Conservation (phyloP, 1,139 yeast species). For the Kodamaea derodonti region DNA sequence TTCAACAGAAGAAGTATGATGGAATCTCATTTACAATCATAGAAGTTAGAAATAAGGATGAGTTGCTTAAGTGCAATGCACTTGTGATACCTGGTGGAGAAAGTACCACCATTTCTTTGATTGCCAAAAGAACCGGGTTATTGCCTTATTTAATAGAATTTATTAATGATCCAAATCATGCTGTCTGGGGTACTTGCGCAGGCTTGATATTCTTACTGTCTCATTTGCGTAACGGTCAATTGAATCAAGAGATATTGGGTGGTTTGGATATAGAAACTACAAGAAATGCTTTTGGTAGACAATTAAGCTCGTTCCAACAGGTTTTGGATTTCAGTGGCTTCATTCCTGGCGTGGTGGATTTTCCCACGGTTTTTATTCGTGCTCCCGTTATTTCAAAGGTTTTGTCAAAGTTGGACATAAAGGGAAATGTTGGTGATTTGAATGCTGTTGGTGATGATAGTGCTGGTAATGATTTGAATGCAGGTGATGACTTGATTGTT, state of each 20-base stretch:
- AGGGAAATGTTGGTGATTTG: neutral
- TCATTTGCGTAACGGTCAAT: conserved; percentile 51
- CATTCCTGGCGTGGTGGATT: conserved; percentile 37
- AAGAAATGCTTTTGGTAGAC: conserved; percentile 80
- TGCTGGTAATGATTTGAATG: conserved; percentile 3
- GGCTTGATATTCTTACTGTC: conserved; percentile 69
- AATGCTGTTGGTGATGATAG: conserved; percentile 5
- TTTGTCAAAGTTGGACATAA: conserved; percentile 13
- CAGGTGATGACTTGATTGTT: conserved; percentile 15
- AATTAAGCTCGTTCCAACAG: conserved; percentile 60
- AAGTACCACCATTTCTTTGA: conserved; percentile 69
- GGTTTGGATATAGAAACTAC: conserved; percentile 63
- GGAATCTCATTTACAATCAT: conserved; percentile 26
- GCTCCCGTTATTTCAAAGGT: conserved; percentile 67
- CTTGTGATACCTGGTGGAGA: conserved; percentile 82
- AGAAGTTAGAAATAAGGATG: conserved; percentile 52
- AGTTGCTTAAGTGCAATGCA: conserved; percentile 52
- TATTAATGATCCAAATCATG: conserved; percentile 44
- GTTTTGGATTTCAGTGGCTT: conserved; percentile 47
- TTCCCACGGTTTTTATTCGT: conserved; percentile 67
- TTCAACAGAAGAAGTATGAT: conserved; percentile 17
- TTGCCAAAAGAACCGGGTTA: conserved; percentile 63
- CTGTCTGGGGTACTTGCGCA: conserved; percentile 88
- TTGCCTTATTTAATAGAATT: conserved; percentile 52
- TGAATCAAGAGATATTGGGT: conserved; percentile 60